These are phyloP conservation scores for Coemansia sp. DNA, from an alignment of 192 early-diverging fungal species.

Conservation along the genomic window DNA sequence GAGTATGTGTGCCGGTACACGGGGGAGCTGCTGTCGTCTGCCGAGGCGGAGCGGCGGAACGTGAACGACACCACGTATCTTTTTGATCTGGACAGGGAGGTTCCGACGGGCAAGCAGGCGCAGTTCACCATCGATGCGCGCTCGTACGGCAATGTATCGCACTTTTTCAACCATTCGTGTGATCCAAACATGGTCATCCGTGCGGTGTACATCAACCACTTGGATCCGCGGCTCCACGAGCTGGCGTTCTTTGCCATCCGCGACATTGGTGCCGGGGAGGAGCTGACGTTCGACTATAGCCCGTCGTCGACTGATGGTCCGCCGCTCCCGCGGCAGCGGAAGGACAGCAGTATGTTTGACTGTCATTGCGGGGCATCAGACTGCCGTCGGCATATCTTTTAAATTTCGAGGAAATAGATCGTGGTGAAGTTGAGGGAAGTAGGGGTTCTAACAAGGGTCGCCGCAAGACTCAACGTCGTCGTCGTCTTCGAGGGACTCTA, in stretches of 20 bases:
- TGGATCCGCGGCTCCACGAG: conserved; percentile 67
- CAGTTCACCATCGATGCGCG: conserved; percentile 88
- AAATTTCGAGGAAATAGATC: too few species aligned
- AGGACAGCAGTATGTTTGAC: too few species aligned
- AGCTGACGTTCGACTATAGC: conserved; percentile 97
- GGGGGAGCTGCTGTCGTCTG: conserved; percentile 84
- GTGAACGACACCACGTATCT: conserved; percentile 38
- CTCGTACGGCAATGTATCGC: conserved; percentile 82
- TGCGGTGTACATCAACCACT: conserved; percentile 62
- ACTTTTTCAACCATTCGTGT: conserved; percentile 99
- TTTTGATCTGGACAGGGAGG: conserved; percentile 72
- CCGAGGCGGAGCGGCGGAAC: conserved; percentile 64
- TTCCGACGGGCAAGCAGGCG: conserved; percentile 82
- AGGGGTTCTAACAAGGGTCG: not conserved
- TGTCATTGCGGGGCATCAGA: conserved; percentile 17
- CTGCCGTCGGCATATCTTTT: conserved; percentile 24
- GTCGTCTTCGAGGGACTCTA: conserved; percentile 41
- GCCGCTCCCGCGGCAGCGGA: too few species aligned
- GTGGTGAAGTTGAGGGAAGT: too few species aligned
- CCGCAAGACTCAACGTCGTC: conserved; percentile 13
- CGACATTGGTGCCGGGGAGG: conserved; percentile 64
- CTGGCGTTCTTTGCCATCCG: conserved; percentile 90
- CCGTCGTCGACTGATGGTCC: conserved; percentile 49
- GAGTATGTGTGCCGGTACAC: conserved; percentile 94
- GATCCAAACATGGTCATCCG: conserved; percentile 72